phyloP scores from a whole-genome alignment of 1,139 yeast genomes.

The Yamadazyma dendronema region DNA sequence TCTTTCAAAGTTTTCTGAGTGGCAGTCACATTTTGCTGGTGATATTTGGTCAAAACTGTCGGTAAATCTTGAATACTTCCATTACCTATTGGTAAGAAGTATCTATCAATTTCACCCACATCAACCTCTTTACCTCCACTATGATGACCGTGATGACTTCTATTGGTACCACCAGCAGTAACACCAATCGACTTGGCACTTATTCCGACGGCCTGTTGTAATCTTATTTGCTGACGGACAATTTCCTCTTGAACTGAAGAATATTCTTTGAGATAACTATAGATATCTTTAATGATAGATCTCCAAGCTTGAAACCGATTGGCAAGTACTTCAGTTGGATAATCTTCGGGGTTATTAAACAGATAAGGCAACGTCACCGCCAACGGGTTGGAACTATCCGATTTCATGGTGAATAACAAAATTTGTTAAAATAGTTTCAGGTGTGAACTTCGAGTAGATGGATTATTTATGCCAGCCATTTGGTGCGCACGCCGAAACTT shows the following conservation, averaged over 20 bases:
- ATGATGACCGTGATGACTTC: constrained; percentile 1
- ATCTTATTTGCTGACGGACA: constrained; percentile 75
- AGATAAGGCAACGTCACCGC: constrained; percentile 39
- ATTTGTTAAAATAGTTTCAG: background rate
- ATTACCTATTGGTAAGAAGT: constrained; percentile 71
- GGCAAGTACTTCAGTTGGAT: constrained; percentile 86
- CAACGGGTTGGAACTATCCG: constrained; percentile 35
- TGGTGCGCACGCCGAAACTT: constrained; percentile 1
- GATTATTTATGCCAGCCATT: constrained; percentile 2
- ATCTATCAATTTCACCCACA: constrained; percentile 40
- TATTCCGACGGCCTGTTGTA: constrained; percentile 71
- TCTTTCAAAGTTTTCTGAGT: constrained; percentile 73
- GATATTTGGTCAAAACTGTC: constrained; percentile 67
- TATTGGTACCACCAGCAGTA: constrained; percentile 5
- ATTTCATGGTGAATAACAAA: constrained; percentile 8
- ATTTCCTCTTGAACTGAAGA: constrained; percentile 86
- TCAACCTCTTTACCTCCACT: constrained; percentile 24
- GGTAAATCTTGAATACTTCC: constrained; percentile 86
- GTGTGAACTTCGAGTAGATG: too few relatives aligned
- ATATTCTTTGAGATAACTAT: constrained; percentile 73
- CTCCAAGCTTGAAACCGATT: constrained; percentile 87
- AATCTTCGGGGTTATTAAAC: constrained; percentile 29
- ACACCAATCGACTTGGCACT: constrained; percentile 21
- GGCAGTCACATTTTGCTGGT: constrained; percentile 65
- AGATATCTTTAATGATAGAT: constrained; percentile 67